These are phyloP conservation scores for Xylaria polymorpha DNA, from an alignment of 2,329 filamentous ascomycete genomes.

Conservation along the genomic window DNA sequence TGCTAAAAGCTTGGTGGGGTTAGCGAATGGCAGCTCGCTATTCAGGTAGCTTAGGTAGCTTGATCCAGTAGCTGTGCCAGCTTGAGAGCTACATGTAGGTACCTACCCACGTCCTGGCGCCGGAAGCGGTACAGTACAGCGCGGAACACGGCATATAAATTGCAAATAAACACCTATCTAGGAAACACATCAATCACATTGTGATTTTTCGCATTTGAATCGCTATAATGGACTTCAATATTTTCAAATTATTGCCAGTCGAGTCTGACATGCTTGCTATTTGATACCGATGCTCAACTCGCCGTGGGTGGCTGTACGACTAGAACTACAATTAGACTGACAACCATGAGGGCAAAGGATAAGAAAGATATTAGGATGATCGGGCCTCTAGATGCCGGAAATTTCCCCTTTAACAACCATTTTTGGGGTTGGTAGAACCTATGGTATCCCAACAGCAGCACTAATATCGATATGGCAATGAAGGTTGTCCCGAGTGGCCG, in stretches of 20 bases:
- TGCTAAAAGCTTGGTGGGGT: constrained; percentile 19
- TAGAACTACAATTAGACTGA: constrained; percentile 69
- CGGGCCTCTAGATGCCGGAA: constrained; percentile 80
- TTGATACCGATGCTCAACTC: not conserved
- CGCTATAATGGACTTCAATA: not conserved
- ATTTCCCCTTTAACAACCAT: constrained; percentile 83
- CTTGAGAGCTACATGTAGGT: not conserved
- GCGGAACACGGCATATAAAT: not conserved
- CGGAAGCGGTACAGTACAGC: not conserved
- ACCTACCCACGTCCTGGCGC: too few relatives aligned
- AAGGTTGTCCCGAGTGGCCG: constrained; percentile 83
- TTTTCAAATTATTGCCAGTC: constrained; percentile 4
- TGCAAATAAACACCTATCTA: not conserved
- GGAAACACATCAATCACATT: not conserved
- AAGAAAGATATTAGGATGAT: constrained; percentile 76
- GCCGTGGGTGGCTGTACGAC: constrained; percentile 58
- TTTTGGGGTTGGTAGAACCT: constrained; percentile 82
- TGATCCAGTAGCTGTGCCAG: too few relatives aligned
- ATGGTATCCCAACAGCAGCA: constrained; percentile 80
- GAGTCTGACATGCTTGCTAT: not conserved
- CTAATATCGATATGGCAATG: constrained; percentile 78
- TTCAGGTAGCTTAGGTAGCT: constrained; percentile 1
- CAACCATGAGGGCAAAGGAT: constrained; percentile 71
- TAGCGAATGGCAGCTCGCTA: constrained; percentile 8
- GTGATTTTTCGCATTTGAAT: not conserved